A percentile compares a stretch with the other conserved stretches of the same genome.
phyloP scores from a whole-genome alignment of 768 basidiomycete species.

The Podaxis sp. region DNA sequence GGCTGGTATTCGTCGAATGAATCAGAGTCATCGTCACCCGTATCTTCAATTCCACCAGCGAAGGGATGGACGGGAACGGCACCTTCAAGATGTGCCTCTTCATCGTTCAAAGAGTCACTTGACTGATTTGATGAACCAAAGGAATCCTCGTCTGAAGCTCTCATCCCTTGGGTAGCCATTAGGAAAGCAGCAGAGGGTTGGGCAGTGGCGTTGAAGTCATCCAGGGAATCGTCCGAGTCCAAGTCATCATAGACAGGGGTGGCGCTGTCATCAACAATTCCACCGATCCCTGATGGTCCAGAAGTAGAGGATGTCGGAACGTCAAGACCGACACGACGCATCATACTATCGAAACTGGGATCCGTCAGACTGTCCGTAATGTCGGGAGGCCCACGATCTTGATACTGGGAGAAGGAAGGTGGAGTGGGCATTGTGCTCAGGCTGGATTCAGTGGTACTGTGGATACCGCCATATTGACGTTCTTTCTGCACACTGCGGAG shows the following conservation, averaged over 20 bases:
- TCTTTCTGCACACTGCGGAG: constrained; percentile 52
- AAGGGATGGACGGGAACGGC: constrained; percentile 61
- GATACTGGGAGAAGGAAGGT: constrained; percentile 70
- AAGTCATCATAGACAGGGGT: constrained; percentile 22
- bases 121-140: constrained; percentile 57
- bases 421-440: constrained; percentile 70
- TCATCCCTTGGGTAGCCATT: constrained; percentile 47
- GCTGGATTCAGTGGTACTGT: constrained; percentile 49
- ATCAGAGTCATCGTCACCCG: constrained; percentile 51
- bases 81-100: constrained; percentile 37
- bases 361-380: constrained; percentile 50
- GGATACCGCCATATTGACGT: constrained; percentile 24
- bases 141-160: constrained; percentile 43
- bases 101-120: constrained; percentile 53
- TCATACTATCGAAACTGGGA: constrained; percentile 67
- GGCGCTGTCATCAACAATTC: constrained; percentile 19
- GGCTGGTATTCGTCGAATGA: constrained; percentile 46
- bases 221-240: constrained; percentile 55
- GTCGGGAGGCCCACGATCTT: constrained; percentile 41
- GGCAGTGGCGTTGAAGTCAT: constrained; percentile 55
- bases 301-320: constrained; percentile 31
- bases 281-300: constrained; percentile 25
- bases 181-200: constrained; percentile 75
- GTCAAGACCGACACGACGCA: constrained; percentile 57
- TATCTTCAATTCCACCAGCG: constrained; percentile 53